A percentile compares a stretch with the other conserved stretches of the same genome.
Conservation (phyloP, 257 asterid genomes). For the Nicotiana obtusifolia region DNA sequence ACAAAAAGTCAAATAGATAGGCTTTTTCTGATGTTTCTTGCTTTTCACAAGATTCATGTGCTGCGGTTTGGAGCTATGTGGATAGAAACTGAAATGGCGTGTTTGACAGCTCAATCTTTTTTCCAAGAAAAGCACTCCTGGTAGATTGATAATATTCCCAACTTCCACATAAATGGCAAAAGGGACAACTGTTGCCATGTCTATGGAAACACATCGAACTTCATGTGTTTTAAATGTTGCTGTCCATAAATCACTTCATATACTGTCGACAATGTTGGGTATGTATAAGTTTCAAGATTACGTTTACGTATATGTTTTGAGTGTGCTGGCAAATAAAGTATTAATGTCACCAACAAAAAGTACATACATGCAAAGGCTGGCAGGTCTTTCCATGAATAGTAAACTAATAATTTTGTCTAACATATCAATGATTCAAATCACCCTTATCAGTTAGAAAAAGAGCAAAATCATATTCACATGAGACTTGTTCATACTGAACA, state of each 20-base stretch:
- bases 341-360: not conserved
- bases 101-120: constrained; percentile 10
- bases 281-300: not conserved
- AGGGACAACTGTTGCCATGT: constrained; percentile 10
- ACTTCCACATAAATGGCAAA: constrained; percentile 9
- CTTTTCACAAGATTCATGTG: constrained; percentile 32
- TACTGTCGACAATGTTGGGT: not conserved
- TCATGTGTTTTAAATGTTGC: constrained; percentile 23
- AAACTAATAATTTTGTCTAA: not conserved
- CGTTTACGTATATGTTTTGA: not conserved
- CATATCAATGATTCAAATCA: not conserved
- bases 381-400: not conserved
- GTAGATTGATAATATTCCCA: not conserved
- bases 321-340: not conserved
- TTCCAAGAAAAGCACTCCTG: constrained; percentile 15
- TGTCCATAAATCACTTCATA: not conserved
- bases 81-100: not conserved
- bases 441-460: not conserved
- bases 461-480: not conserved
- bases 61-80: not conserved
- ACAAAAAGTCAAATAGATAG: not conserved
- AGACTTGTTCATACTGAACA: constrained; percentile 11
- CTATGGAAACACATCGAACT: not conserved
- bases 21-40: not conserved
- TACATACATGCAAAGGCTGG: not conserved